Percentiles rank a stretch among this genome's conserved stretches.
Evolutionary conservation across 345 rosid genomes (phyloP).

Genomic region (Acer negundo): DNA sequence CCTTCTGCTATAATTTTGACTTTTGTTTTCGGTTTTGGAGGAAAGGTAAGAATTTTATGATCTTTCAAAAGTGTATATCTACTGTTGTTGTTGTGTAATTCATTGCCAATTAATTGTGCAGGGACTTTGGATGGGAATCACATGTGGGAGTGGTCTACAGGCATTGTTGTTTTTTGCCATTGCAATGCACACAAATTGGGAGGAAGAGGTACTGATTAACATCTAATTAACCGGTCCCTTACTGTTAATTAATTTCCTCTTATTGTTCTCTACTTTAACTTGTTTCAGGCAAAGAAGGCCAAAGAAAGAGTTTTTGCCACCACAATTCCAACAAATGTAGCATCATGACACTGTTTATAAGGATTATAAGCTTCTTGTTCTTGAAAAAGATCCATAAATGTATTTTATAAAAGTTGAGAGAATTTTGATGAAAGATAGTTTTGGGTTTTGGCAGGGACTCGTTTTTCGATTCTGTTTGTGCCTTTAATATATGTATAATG

Average conservation of each 20-base stretch:
- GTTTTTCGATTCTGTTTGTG: too few species aligned
- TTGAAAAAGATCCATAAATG: too few species aligned
- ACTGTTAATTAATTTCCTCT: neutral
- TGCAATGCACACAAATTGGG: slow-evolving; percentile 33
- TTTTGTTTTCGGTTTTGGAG: slow-evolving; percentile 33
- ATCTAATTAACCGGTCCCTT: too few species aligned
- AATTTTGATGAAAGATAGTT: too few species aligned
- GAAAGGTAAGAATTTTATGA: slow-evolving; percentile 25
- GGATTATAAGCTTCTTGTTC: too few species aligned
- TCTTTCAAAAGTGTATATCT: neutral
- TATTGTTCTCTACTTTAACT: neutral
- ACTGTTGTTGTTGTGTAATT: neutral
- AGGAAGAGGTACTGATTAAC: slow-evolving; percentile 19
- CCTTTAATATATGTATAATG: too few species aligned
- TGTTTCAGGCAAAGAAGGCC: slow-evolving; percentile 33
- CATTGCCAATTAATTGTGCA: neutral
- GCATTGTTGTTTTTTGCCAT: slow-evolving; percentile 30
- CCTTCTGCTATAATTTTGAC: slow-evolving; percentile 31
- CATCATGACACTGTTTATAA: neutral
- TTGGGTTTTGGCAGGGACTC: too few species aligned
- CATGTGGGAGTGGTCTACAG: slow-evolving; percentile 35
- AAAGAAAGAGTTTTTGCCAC: slow-evolving; percentile 24
- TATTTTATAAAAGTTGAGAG: too few species aligned
- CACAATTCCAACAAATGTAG: neutral
- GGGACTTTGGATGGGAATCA: slow-evolving; percentile 50